phyloP scores from a whole-genome alignment of 2,329 filamentous ascomycete genomes.

The Colletotrichum orchidophilum region DNA sequence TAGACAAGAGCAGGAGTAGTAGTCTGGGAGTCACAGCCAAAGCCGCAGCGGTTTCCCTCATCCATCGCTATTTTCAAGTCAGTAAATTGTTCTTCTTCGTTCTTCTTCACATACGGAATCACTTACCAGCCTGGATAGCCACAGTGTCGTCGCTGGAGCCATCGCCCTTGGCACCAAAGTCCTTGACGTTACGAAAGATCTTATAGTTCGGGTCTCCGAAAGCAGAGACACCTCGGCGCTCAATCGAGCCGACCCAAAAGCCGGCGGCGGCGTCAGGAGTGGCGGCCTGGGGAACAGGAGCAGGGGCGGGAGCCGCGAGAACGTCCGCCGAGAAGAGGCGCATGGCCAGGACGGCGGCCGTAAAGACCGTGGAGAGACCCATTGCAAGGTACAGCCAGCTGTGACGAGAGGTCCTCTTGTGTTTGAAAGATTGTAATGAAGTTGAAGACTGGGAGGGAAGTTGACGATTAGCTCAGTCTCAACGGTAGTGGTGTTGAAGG shows the following conservation, averaged over 20 bases:
- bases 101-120: too few species aligned
- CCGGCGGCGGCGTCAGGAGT: constrained; percentile 46
- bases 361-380: constrained; percentile 54
- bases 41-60: constrained; percentile 81
- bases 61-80: constrained; percentile 62
- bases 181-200: constrained; percentile 80
- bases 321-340: constrained; percentile 49
- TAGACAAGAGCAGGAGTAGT: constrained; percentile 88
- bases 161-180: constrained; percentile 77
- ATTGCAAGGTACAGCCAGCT: constrained; percentile 51
- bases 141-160: constrained; percentile 81
- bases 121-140: constrained; percentile 78
- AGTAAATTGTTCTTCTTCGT: neutral
- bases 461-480: constrained; percentile 4
- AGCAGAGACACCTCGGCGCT: constrained; percentile 74
- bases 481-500: constrained; percentile 14
- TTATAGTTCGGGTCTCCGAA: constrained; percentile 71
- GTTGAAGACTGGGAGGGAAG: constrained; percentile 1
- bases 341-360: constrained; percentile 53
- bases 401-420: constrained; percentile 34
- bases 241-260: constrained; percentile 79
- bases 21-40: constrained; percentile 84
- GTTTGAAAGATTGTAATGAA: constrained; percentile 15
- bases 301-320: constrained; percentile 44
- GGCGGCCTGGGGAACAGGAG: constrained; percentile 32